Evolutionary conservation across 371 early-diverging fungal genomes (phyloP), one percentile per base, ranked within the genome.

Genomic region (Capillidium rhysosporum): DNA sequence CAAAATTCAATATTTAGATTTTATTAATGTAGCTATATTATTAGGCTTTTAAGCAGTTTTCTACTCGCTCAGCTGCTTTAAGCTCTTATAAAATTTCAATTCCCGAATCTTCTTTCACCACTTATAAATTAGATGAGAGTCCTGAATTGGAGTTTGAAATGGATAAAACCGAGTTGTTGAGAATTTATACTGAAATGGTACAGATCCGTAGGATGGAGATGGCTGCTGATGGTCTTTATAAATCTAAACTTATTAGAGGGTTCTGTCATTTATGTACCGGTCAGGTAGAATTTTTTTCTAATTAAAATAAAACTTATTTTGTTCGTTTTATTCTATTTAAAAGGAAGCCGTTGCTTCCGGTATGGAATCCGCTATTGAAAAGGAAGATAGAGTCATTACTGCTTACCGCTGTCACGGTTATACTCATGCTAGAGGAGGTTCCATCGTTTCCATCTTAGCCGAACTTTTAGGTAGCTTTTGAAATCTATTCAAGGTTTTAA

Each of bases 351-450:
- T 98, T 46, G 82, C 95, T 38, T 85, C 91, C 20, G 98, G 96
- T 56, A 86, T 98, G 75, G 90, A 92, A 69, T 61, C 78, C 48
- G 93, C 89, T 26, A 79, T 93, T 62, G 78, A 80, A 38, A 63
- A 67, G 40, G 71, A 82, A n/a, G 99, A 99, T 69, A 79, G 87
- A 20, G 71, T 97, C 57, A 98, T 98, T 68, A 91, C 95, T 45
- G 92, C 98, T 54, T 99, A 99, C 77, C 81, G 99, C 56, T 99
- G 98, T 76, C 99, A 99, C 80, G 97, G 96, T 34, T 89, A 92
- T 74, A 90, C 97, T 38, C 80, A 85, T 62, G 73, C 82, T 56
- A 89, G 97, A 58, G 99, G 92, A 57, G 85, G 73, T 21, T 64
- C 82, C 40, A 68, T 79, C 48, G 68, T 68, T 52, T 69, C 76